Conservation (phyloP, 2,329 filamentous ascomycete genomes). For the Tolypocladium album region DNA sequence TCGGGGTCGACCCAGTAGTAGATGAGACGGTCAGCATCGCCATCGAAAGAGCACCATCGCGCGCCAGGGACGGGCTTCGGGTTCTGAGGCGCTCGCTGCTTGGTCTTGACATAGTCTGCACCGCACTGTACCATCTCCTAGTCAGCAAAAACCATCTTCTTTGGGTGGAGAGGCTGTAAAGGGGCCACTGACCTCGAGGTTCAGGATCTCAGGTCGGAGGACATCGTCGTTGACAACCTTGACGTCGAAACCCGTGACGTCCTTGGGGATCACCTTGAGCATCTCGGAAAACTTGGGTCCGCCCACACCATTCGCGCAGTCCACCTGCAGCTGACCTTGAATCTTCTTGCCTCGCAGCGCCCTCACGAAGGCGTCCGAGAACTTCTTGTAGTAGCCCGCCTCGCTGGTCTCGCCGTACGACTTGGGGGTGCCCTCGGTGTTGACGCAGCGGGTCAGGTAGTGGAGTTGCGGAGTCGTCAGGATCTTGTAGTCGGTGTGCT, state of each 20-base stretch:
- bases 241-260: slow-evolving; percentile 64
- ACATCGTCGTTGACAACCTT: slow-evolving; percentile 90
- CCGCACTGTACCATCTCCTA: slow-evolving; percentile 52
- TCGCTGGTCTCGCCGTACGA: slow-evolving; percentile 86
- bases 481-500: slow-evolving; percentile 77
- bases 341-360: slow-evolving; percentile 71
- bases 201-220: slow-evolving; percentile 77
- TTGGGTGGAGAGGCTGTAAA: not conserved
- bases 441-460: slow-evolving; percentile 89
- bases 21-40: slow-evolving; percentile 89
- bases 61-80: slow-evolving; percentile 68
- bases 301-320: slow-evolving; percentile 95
- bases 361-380: slow-evolving; percentile 71
- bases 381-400: slow-evolving; percentile 89
- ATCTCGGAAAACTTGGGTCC: slow-evolving; percentile 83
- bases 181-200: slow-evolving; percentile 58
- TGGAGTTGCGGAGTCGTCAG: slow-evolving; percentile 96
- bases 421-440: slow-evolving; percentile 79
- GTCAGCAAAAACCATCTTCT: slow-evolving; percentile 2
- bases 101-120: slow-evolving; percentile 95
- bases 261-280: slow-evolving; percentile 67
- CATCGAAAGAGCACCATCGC: slow-evolving; percentile 84
- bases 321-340: slow-evolving; percentile 66
- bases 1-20: slow-evolving; percentile 87
- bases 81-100: slow-evolving; percentile 76